Base-by-base conservation (phyloP, 192 early-diverging fungal species). In the Coemansia sp. region DNA sequence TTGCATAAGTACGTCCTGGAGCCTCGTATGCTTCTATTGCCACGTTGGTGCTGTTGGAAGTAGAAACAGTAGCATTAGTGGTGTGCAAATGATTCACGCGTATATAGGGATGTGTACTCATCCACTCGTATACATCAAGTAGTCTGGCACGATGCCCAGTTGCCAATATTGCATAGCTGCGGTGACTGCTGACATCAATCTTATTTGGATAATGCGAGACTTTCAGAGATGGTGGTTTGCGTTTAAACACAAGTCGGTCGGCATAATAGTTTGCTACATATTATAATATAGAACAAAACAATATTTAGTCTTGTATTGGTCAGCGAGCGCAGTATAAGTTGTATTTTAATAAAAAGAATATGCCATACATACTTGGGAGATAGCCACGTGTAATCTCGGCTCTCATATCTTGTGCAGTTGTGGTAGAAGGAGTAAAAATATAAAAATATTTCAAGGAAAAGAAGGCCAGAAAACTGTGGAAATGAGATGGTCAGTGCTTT, bases 151-250 rank as follows among this genome's bases (percentile, higher is more conserved):
- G 8, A 7, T 9, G 44, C 1, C 22, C 30, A 56, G 41, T 62
- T 0, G 49, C 64, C 7, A 73, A 3, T 10, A 74, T 65, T 0
- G 70, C 70, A 52, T 69, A 79, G 71, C 57, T 52, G 32, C 64
- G 60, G 0, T 12, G 14, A 1, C 5, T 32, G 55, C 32, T 64
- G 5, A 79, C 54, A 10, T 79, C 71, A 54, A 79, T 79, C 41
- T 79, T 79, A 58, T 79, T 79, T 51, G 77, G 77, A 24, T 79
- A 79, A 8, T 26, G 64, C n/a, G 58, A 72, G 18, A 30, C 16
- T 14, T 32, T 23, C 0, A 78, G 59, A 19, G 10, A 3, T 4
- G 75, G 75, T 25, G 65, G 65, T 25, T 65, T 68, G 0, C 62
- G 69, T 32, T 69, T 68, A 44, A 58, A 78, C 18, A 78, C 75